These are phyloP conservation scores for Exophiala calicioides DNA, from an alignment of 2,329 filamentous ascomycete genomes.

Conservation along the genomic window DNA sequence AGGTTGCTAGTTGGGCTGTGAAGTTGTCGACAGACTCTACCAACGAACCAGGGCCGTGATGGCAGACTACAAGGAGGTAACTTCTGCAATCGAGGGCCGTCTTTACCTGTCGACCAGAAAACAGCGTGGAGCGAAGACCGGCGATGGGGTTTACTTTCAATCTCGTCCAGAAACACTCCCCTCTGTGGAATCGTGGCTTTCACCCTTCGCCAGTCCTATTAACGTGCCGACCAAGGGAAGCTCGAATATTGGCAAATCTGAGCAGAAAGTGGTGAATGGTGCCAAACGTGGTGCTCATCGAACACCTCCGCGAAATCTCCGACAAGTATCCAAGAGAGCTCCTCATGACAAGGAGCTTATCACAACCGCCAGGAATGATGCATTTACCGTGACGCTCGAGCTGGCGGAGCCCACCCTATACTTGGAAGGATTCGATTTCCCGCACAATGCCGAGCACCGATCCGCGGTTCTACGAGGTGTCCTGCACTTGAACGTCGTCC, in stretches of 20 bases:
- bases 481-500: constrained; percentile 1
- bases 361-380: not conserved
- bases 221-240: constrained; percentile 4
- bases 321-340: constrained; percentile 1
- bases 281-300: not conserved
- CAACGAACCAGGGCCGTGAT: too few species aligned
- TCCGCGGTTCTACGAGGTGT: constrained; percentile 9
- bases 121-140: constrained; percentile 1
- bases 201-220: constrained; percentile 6
- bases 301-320: not conserved
- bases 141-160: constrained; percentile 8
- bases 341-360: not conserved
- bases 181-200: constrained; percentile 8
- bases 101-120: constrained; percentile 10
- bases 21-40: too few species aligned
- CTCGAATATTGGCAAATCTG: not conserved
- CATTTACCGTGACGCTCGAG: constrained; percentile 6
- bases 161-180: constrained; percentile 3
- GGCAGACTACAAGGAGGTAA: constrained; percentile 11
- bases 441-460: constrained; percentile 8
- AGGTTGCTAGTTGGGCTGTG: too few species aligned
- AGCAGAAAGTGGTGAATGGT: not conserved
- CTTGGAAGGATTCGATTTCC: constrained; percentile 10
- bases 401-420: constrained; percentile 8
- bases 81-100: constrained; percentile 9